phyloP scores from a whole-genome alignment of 257 asterid species.

The Nicotiana otophora region DNA sequence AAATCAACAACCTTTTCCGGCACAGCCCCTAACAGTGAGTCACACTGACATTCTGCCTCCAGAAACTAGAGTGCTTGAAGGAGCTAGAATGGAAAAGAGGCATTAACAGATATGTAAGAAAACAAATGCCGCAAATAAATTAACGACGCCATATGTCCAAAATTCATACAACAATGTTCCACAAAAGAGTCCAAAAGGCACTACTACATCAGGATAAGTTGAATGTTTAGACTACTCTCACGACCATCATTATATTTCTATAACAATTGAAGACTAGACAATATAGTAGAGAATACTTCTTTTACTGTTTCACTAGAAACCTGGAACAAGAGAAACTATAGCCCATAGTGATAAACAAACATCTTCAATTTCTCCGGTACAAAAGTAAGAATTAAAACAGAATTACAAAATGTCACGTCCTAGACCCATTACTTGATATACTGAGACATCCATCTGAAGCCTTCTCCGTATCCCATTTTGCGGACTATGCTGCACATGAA shows the following conservation, averaged over 20 bases:
- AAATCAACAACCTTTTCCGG: no score
- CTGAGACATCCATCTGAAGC: constrained; percentile 80
- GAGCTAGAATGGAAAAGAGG: not conserved
- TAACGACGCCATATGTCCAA: not conserved
- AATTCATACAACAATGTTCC: not conserved
- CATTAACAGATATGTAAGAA: not conserved
- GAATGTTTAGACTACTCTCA: not conserved
- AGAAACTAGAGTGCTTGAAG: not conserved
- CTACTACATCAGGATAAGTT: not conserved
- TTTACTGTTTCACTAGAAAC: not conserved
- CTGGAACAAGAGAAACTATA: not conserved
- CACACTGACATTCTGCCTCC: no score
- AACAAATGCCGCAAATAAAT: not conserved
- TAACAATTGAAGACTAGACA: not conserved
- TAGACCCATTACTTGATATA: constrained; percentile 43
- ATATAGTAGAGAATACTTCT: constrained; percentile 2
- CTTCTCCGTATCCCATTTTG: constrained; percentile 89
- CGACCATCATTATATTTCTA: not conserved
- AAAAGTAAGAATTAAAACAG: constrained; percentile 10
- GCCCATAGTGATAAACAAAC: constrained; percentile 4
- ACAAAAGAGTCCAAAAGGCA: not conserved
- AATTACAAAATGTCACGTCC: constrained; percentile 12
- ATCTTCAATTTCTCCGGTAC: constrained; percentile 1
- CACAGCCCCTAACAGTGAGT: no score
- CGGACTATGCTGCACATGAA: constrained; percentile 93